These are phyloP conservation scores for Prunus salicina DNA, from an alignment of 306 rosid genomes.

Conservation along the genomic window DNA sequence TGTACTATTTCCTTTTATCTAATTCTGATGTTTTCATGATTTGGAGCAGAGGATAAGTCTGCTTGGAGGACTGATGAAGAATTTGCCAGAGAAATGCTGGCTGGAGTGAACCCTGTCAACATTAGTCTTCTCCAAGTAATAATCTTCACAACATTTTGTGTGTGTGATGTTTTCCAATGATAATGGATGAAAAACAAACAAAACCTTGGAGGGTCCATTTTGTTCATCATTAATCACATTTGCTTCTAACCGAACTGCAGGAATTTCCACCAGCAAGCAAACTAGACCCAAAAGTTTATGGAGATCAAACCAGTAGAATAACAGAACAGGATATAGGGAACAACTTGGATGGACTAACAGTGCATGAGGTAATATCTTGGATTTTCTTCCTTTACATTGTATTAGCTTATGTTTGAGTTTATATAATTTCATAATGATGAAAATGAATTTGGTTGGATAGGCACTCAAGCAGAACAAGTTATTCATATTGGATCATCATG, in stretches of 20 bases:
- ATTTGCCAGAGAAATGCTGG: conserved; percentile 71
- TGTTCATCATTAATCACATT: not conserved
- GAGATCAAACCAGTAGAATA: conserved; percentile 56
- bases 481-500: conserved; percentile 69
- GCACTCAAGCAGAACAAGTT: conserved; percentile 50
- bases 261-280: conserved; percentile 71
- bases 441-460: conserved; percentile 28
- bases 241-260: conserved; percentile 30
- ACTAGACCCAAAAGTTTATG: conserved; percentile 48
- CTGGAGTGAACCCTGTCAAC: conserved; percentile 65
- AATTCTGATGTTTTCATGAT: not conserved
- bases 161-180: not conserved
- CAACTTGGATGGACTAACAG: conserved; percentile 51
- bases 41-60: conserved; percentile 44
- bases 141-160: not conserved
- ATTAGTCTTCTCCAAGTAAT: conserved; percentile 61
- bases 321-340: conserved; percentile 40
- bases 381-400: not conserved
- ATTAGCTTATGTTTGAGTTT: not conserved
- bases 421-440: not conserved
- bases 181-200: not conserved
- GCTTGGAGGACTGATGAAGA: conserved; percentile 84
- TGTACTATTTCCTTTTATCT: not conserved
- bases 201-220: too few relatives aligned
- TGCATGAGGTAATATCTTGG: conserved; percentile 43